A percentile compares a stretch with the other conserved stretches of the same genome.
These are phyloP conservation scores for Stentor roeselii DNA, from an alignment of 73 alveolate genomes.

Conservation along the genomic window DNA sequence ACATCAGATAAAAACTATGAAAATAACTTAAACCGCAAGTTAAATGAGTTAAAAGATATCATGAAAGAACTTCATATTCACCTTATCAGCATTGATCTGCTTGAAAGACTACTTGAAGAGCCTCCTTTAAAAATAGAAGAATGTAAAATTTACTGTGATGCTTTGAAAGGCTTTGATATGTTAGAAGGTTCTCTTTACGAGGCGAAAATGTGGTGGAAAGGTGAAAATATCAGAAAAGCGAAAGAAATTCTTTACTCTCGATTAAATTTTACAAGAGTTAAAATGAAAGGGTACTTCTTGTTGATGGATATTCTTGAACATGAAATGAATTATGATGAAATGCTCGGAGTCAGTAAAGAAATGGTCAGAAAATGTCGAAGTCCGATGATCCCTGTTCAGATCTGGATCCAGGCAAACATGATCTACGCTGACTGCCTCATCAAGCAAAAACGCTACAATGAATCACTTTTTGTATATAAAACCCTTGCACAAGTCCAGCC, in stretches of 20 bases:
- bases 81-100: not conserved
- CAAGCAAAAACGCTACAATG: too few species aligned
- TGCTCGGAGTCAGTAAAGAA: not conserved
- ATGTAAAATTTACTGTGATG: not conserved
- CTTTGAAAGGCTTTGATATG: not conserved
- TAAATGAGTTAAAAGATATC: not conserved
- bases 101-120: not conserved
- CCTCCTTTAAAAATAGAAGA: not conserved
- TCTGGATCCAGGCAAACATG: not conserved
- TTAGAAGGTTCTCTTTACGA: not conserved
- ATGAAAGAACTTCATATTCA: not conserved
- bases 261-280: too few species aligned
- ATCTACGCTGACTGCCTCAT: too few species aligned
- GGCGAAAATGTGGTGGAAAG: not conserved
- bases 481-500: slow-evolving; percentile 11
- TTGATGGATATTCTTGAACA: not conserved
- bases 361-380: not conserved
- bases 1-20: not conserved
- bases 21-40: not conserved
- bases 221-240: too few species aligned
- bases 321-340: not conserved
- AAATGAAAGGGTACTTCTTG: not conserved
- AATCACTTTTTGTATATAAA: too few species aligned
- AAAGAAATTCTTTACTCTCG: too few species aligned
- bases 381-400: not conserved